Base-by-base conservation (phyloP, 768 basidiomycete species). In the Hysterangium stoloniferum region DNA sequence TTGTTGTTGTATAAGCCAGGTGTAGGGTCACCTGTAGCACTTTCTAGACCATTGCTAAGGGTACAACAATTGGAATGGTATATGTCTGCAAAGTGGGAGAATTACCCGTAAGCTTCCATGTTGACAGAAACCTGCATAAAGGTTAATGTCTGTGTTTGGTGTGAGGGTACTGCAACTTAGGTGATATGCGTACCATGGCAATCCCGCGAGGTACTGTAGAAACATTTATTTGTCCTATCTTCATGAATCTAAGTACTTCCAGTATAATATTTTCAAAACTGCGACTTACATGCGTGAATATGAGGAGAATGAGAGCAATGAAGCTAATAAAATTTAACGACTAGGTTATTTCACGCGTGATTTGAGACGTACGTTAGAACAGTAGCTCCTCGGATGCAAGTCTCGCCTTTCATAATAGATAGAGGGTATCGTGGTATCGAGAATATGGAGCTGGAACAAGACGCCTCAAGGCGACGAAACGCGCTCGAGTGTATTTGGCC, bases 141-240 rank as follows among this genome's bases (percentile, higher is more conserved):
- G n/a, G n/a, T n/a, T n/a, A n/a, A n/a, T n/a, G n/a, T n/a, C n/a
- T n/a, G n/a, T 35, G 52, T 19, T 36, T n/a, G n/a, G n/a, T n/a
- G n/a, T 48, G 44, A 35, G 55, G 57, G 34, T 19, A 24, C 41
- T 42, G 29, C 13, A 22, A 48, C 40, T 64, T 44, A 60, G 52
- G 42, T 20, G 35, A 57, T 45, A 45, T 4, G 56, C 63, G 67
- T 63, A 86, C 87, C 84, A 90, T 83, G 48, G 79, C 75, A 48
- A 90, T 79, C 50, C 72, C 75, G 52, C 78, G 77, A 52, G 86
- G 84, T 28, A 88, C 79, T 29, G 70, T 71, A 13, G 84, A 80
- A 45, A 83, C 84, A 63, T 80, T 89, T 61, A 83, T 86, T 76
- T 90, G 88, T 53, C 83, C 86, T 52, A 89, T 78, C 87, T 90